Evolutionary conservation across 2,329 filamentous ascomycete genomes (phyloP), one percentile per base, ranked within the genome.

Genomic region (Fonsecaea multimorphosa): DNA sequence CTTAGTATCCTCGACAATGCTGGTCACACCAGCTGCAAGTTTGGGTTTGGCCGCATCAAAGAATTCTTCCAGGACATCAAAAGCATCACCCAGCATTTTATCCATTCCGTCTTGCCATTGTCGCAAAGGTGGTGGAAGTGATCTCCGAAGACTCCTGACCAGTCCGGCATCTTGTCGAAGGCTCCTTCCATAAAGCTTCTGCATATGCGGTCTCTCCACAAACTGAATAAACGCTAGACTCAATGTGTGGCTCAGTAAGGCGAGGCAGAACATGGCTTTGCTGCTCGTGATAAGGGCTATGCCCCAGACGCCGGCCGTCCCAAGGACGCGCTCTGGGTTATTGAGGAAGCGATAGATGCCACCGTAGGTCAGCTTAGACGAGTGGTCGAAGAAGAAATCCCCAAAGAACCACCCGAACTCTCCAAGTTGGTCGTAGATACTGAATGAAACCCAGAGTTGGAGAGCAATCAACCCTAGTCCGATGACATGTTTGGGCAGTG

Each of bases 321-420:
- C 95, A 70, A 99, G 89, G 44, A 98, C 89, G 63, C 94, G 90
- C 78, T 99, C 95, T 0, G 95, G 95, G 74, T 98, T 99, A 81
- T 99, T 99, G 71, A 99, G 83, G 80, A 96, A 99, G 55, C 95
- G 92, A 78, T 99, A 99, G 73, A 99, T 99, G 68, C 94, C 96
- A 72, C 91, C 93, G 79, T 99, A 99, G 0, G 92, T 98, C 68
- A 98, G 84, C 79, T 95, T 96, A 12, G 90, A 89, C 11, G 89
- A 87, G 53, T 92, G 90, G 68, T 97, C 92, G 76, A 95, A 97
- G 84, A 99, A 98, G 82, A 98, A 99, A 76, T 99, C 95, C 19
- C 95, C 95, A 75, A 93, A 98, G 83, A 98, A 98, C 94, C 94
- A 99, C 73, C 95, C 95, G 74, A 98, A 99, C 75, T 99, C 95